These are phyloP conservation scores for Claviceps capensis DNA, from an alignment of 2,329 filamentous ascomycete species.

Conservation along the genomic window DNA sequence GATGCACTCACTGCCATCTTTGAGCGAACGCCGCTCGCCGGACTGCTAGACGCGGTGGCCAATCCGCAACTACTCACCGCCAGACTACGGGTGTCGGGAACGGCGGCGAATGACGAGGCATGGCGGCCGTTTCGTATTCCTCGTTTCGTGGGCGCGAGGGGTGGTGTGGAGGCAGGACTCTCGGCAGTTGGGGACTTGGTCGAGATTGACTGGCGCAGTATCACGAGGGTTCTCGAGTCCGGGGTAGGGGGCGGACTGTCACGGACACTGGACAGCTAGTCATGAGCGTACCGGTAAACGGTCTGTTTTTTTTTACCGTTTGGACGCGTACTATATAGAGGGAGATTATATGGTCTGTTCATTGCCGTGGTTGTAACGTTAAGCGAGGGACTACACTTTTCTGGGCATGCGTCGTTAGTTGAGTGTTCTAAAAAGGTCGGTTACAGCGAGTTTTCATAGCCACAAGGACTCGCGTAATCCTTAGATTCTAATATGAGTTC, in stretches of 20 bases:
- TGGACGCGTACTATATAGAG: background rate
- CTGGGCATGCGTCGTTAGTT: too few relatives aligned
- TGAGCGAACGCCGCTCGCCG: slow-evolving; percentile 16
- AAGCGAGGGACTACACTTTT: too few relatives aligned
- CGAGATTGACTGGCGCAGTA: slow-evolving; percentile 1
- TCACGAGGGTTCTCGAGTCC: background rate
- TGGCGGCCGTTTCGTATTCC: slow-evolving; percentile 6
- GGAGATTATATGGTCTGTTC: background rate
- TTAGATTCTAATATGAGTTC: too few relatives aligned
- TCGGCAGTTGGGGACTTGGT: background rate
- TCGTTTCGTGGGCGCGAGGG: slow-evolving; percentile 5
- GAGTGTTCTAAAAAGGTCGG: too few relatives aligned
- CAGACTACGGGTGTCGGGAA: slow-evolving; percentile 22
- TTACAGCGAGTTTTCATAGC: too few relatives aligned
- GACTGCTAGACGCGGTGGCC: slow-evolving; percentile 26
- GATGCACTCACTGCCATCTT: slow-evolving; percentile 7
- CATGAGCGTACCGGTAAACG: background rate
- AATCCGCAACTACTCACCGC: slow-evolving; percentile 31
- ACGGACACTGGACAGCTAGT: background rate
- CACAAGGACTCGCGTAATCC: too few relatives aligned
- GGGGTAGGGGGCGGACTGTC: background rate
- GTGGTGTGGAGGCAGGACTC: background rate
- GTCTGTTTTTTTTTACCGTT: background rate
- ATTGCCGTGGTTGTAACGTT: background rate
- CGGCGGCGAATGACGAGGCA: slow-evolving; percentile 16